These are phyloP conservation scores for Diaporthe humulicola DNA, from an alignment of 2,329 filamentous ascomycete genomes.

Conservation along the genomic window DNA sequence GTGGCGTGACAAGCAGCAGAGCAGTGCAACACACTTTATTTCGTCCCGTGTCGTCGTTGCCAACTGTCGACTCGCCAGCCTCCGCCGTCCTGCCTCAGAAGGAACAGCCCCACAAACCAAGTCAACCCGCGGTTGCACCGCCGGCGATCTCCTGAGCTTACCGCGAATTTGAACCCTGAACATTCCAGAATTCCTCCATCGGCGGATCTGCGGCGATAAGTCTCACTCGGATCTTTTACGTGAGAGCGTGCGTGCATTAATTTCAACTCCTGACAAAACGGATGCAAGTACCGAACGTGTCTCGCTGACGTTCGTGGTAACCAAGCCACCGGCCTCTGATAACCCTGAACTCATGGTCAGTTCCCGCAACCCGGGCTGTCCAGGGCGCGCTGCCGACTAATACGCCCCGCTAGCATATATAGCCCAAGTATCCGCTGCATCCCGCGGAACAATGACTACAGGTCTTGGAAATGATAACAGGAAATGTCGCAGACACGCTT, in stretches of 20 bases:
- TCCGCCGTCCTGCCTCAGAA: neutral
- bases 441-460: slow-evolving; percentile 37
- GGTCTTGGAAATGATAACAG: slow-evolving; percentile 39
- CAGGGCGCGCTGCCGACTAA: slow-evolving; percentile 26
- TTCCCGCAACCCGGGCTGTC: slow-evolving; percentile 7
- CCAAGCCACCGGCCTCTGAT: slow-evolving; percentile 25
- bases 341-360: slow-evolving; percentile 23
- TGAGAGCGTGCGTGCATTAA: slow-evolving; percentile 33
- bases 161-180: slow-evolving; percentile 8
- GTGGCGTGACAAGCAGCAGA: slow-evolving; percentile 25
- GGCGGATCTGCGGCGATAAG: slow-evolving; percentile 10
- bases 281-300: slow-evolving; percentile 10
- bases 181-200: neutral
- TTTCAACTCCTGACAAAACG: slow-evolving; percentile 7
- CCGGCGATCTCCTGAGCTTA: slow-evolving; percentile 14
- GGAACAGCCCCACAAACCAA: slow-evolving; percentile 15
- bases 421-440: slow-evolving; percentile 7
- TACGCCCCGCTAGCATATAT: slow-evolving; percentile 24
- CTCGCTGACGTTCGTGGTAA: slow-evolving; percentile 36
- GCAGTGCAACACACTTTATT: slow-evolving; percentile 10
- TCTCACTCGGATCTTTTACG: slow-evolving; percentile 13
- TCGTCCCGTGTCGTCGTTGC: slow-evolving; percentile 1
- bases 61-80: slow-evolving; percentile 8
- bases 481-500: slow-evolving; percentile 39
- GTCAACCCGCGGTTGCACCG: slow-evolving; percentile 10